These are phyloP conservation scores for Artemisia tridentata DNA, from an alignment of 129 eudicot genomes.

Conservation along the genomic window DNA sequence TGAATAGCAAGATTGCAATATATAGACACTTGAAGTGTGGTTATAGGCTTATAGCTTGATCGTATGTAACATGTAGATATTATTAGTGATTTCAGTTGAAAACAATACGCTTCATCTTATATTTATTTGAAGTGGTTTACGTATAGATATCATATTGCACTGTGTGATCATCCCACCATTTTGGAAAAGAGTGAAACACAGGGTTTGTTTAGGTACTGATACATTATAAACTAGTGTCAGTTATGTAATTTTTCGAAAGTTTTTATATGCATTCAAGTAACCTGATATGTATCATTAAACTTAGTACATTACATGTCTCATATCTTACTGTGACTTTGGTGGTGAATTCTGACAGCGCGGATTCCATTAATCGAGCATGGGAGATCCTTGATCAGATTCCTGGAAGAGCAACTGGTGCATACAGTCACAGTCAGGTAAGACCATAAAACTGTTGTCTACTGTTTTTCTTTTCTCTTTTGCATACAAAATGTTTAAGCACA, in stretches of 20 bases:
- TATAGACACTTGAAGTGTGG: too few species aligned
- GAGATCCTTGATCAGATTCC: slow-evolving; percentile 96
- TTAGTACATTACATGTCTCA: not conserved
- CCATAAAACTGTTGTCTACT: not conserved
- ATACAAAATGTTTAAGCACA: not conserved
- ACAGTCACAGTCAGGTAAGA: slow-evolving; percentile 96
- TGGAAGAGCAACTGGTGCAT: slow-evolving; percentile 98
- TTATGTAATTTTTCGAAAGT: not conserved
- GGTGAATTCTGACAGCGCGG: slow-evolving; percentile 52
- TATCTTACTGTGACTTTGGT: not conserved
- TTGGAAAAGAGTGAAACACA: slow-evolving; percentile 91
- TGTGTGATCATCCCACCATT: slow-evolving; percentile 93
- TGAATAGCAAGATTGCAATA: too few species aligned
- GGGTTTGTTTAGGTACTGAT: slow-evolving; percentile 76
- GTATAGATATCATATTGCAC: too few species aligned
- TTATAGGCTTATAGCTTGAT: too few species aligned
- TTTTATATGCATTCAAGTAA: not conserved
- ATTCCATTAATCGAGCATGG: slow-evolving; percentile 90
- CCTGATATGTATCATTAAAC: slow-evolving; percentile 1
- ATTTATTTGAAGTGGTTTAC: too few species aligned
- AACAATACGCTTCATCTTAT: too few species aligned
- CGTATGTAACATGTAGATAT: too few species aligned
- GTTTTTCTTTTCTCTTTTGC: too few species aligned
- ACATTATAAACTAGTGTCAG: slow-evolving; percentile 7
- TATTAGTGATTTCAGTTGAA: too few species aligned